Evolutionary conservation across 495 filamentous ascomycete species (phyloP).

Genomic region (Bathelium albidoporum): DNA sequence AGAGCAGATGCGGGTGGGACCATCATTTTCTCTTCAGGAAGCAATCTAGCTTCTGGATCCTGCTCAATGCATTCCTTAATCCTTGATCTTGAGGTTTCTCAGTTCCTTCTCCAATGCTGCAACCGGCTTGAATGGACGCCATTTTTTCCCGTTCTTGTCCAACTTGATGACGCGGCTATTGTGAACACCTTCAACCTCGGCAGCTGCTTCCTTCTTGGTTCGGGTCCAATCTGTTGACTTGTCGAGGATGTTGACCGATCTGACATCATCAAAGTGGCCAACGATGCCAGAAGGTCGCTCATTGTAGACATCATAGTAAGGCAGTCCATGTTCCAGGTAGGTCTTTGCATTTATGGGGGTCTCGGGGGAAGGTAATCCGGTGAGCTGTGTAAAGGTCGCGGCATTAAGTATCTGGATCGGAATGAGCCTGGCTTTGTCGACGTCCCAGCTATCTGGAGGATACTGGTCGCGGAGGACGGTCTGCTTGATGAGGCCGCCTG

Average conservation of each 20-base stretch:
- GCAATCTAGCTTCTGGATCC: no score
- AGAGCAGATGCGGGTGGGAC: no score
- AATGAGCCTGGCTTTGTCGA: constrained; percentile 12
- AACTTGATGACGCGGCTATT: constrained; percentile 10
- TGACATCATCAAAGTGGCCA: constrained; percentile 19
- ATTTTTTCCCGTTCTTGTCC: neutral
- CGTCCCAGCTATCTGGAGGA: constrained; percentile 11
- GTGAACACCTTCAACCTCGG: constrained; percentile 9
- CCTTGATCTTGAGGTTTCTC: neutral
- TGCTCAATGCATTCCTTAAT: neutral
- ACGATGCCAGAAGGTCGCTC: constrained; percentile 15
- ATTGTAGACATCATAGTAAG: constrained; percentile 23
- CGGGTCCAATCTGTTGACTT: constrained; percentile 3
- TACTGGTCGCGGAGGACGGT: constrained; percentile 15
- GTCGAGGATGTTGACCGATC: constrained; percentile 21
- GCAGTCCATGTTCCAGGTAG: constrained; percentile 18
- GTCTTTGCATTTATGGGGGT: constrained; percentile 16
- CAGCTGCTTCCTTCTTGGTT: constrained; percentile 9
- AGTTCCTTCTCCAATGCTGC: constrained; percentile 7
- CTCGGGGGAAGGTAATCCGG: constrained; percentile 14
- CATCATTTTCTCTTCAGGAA: no score
- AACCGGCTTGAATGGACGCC: constrained; percentile 8
- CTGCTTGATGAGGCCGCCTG: constrained; percentile 23
- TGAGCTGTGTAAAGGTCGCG: constrained; percentile 10
- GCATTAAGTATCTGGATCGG: constrained; percentile 25